Base-by-base conservation (phyloP, 345 rosid genomes). In the Mangifera indica region DNA sequence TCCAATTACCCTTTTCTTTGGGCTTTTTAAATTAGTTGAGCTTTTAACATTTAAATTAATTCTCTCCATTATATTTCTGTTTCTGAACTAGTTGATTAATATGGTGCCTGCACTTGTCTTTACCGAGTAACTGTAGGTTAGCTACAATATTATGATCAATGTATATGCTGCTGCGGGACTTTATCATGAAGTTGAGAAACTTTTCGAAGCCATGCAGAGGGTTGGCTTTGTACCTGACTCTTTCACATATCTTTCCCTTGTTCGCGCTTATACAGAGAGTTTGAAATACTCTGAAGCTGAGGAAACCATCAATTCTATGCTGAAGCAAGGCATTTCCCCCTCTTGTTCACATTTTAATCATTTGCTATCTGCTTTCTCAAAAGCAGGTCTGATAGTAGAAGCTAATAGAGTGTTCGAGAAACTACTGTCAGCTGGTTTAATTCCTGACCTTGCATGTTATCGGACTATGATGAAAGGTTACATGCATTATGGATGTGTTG, bases 81-180 rank as follows among this genome's bases (percentile, higher is more conserved):
- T 67, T 29, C 32, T 29, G 29, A 32, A 49, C 59, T 15, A 3
- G 3, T 29, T 29, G 32, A 29, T 29, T 29, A 29, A 29, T 29
- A 29, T 29, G 32, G 32, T 22, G 10, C 54, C 5, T 25, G 29
- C 32, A 49, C 59, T 15, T 61, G 9, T 46, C 65, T 67, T 74
- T 73, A 15, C 64, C 69, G 57, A 54, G 65, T 24, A 40, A 70
- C 49, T 76, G 85, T 93, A 92, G 94, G 78, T 83, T 60, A 84
- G 92, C 90, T 90, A 88, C 86, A 88, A 88, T 74, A 85, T 87
- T 79, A 81, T 90, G 85, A 80, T 80, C 54, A 84, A 83, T 15
- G 66, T 80, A 40, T 90, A 84, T 71, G 88, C 90, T 44, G 48
- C 57, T n/a, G 72, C 60, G 7, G 87, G 88, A 72, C 85, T 81